Base-by-base conservation (phyloP, 108 stramenopile genomes). In the Poteriospumella lacustris region DNA sequence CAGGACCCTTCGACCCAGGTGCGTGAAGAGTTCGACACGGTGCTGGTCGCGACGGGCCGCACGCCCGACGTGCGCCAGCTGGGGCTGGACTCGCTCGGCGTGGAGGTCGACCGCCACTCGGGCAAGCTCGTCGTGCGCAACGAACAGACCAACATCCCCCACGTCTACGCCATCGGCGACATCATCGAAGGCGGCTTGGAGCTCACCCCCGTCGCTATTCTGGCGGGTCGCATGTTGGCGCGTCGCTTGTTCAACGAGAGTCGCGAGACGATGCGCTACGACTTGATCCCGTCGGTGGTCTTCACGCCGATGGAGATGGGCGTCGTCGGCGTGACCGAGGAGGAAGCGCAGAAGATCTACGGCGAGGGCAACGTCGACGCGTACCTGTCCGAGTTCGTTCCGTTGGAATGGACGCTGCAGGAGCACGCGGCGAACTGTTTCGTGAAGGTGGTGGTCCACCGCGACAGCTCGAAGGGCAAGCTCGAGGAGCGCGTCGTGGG, bases 111-210 rank as follows among this genome's bases (percentile, higher is more conserved):
- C 77, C 87, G 92, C 0, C 83, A 85, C 26, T 91, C 89, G 59
- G 82, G 87, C 12, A 93, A 94, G 83, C 92, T 99, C 67, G 26
- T 80, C 2, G 82, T 89, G 59, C 86, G 83, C 56, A 79, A 88
- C 68, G 96, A 97, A 79, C 96, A 97, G 79, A 92, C 94, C 0
- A 68, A 76, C 33, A 87, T 86, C 36, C 93, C 94, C 69, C 93
- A 96, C 72, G 87, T 99, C 43, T 99, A 95, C 77, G 96, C 93
- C n/a, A 90, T 97, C 44, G 98, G 98, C 26, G 96, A 97, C 88
- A 94, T 95, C 29, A 89, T 97, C 83, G 91, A 95, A 19, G 94
- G 94, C 2, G 91, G 89, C 76, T 96, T 94, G 1, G 98, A 99
- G 85, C 88, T 97, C 68, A 97, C 98, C 2, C 96, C 98, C 1